These are phyloP conservation scores for Fusarium floridanum DNA, from an alignment of 2,329 filamentous ascomycete genomes.

Conservation along the genomic window DNA sequence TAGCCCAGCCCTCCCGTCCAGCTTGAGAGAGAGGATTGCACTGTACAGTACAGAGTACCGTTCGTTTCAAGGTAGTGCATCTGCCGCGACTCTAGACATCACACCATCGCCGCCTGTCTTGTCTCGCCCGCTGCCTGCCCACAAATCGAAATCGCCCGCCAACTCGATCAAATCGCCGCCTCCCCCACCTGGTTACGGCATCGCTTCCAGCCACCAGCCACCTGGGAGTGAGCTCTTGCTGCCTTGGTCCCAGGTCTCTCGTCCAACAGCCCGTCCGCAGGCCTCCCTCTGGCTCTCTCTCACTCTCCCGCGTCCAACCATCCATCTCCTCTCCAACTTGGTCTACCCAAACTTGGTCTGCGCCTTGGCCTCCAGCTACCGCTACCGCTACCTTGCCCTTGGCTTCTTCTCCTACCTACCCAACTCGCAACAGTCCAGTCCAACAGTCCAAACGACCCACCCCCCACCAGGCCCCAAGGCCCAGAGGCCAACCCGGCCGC, in stretches of 20 bases:
- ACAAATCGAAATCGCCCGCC: conserved; percentile 40
- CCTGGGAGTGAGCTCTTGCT: conserved; percentile 23
- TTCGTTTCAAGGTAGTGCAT: conserved; percentile 6
- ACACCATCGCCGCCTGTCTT: conserved; percentile 14
- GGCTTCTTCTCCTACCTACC: conserved; percentile 13
- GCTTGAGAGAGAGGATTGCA: background rate
- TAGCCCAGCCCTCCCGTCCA: conserved; percentile 4
- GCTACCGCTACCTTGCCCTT: background rate
- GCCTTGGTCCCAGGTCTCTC: conserved; percentile 25
- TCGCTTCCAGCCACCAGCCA: conserved; percentile 48
- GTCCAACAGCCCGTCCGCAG: no score
- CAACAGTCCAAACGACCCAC: conserved; percentile 45
- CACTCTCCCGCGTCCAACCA: background rate
- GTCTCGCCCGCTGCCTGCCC: conserved; percentile 24
- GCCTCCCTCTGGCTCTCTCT: background rate
- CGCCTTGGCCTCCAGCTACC: background rate
- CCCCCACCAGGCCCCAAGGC: conserved; percentile 44
- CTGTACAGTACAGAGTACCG: conserved; percentile 1
- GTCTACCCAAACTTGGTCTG: background rate
- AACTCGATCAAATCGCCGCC: conserved; percentile 42
- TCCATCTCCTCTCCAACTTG: conserved; percentile 21
- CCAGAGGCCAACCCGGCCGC: conserved; percentile 42
- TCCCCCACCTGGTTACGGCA: conserved; percentile 49
- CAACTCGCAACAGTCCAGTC: conserved; percentile 19
- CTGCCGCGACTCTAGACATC: conserved; percentile 32